A percentile compares a stretch with the other conserved stretches of the same genome.
phyloP scores from a whole-genome alignment of 352 stramenopile species.

The Pythium aquatile region DNA sequence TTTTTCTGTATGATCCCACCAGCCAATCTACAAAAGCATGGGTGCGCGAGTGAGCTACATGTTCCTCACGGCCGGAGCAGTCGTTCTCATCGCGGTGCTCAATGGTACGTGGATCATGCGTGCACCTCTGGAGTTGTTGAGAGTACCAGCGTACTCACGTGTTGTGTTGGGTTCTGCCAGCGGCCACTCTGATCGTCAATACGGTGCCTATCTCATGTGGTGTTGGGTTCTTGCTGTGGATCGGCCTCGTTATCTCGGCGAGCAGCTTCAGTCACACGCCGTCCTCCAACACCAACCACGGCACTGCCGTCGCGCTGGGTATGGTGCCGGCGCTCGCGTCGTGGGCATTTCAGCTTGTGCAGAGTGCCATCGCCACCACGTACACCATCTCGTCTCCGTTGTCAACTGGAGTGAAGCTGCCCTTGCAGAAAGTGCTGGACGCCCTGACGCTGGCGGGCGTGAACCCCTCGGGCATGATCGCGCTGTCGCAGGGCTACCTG shows the following conservation, averaged over 20 bases:
- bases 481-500: slow-evolving; percentile 43
- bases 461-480: slow-evolving; percentile 40
- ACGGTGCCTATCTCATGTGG: slow-evolving; percentile 39
- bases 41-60: slow-evolving; percentile 38
- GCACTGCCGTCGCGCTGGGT: slow-evolving; percentile 37
- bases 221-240: slow-evolving; percentile 50
- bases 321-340: slow-evolving; percentile 40
- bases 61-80: slow-evolving; percentile 29
- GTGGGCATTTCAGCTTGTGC: slow-evolving; percentile 44
- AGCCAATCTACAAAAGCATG: slow-evolving; percentile 52
- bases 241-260: slow-evolving; percentile 43
- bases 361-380: slow-evolving; percentile 28
- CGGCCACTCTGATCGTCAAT: slow-evolving; percentile 33
- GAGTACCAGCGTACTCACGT: not conserved
- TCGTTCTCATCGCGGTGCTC: slow-evolving; percentile 32
- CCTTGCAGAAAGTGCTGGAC: slow-evolving; percentile 25
- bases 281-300: slow-evolving; percentile 41
- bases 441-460: slow-evolving; percentile 29
- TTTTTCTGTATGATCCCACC: not conserved
- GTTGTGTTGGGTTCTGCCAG: slow-evolving; percentile 7
- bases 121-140: too few species aligned
- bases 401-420: not conserved
- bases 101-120: slow-evolving; percentile 24
- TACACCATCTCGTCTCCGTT: slow-evolving; percentile 1
- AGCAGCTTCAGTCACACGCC: slow-evolving; percentile 41